Percentiles rank a stretch among this genome's conserved stretches.
These are phyloP conservation scores for Yamadazyma dushanensis DNA, from an alignment of 1,139 yeast species.

Conservation along the genomic window DNA sequence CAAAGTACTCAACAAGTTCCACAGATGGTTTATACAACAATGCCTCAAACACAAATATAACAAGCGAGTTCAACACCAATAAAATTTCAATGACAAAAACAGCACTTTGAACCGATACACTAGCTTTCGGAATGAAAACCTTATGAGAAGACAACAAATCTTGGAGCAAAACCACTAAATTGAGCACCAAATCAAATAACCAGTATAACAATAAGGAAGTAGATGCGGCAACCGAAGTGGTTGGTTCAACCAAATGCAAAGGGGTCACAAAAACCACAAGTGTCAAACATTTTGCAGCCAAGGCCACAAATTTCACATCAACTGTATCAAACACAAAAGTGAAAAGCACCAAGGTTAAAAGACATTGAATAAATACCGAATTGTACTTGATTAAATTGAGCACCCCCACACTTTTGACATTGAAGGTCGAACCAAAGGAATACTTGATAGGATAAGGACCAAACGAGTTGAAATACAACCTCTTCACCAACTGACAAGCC, in stretches of 20 bases:
- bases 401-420: constrained; percentile 28
- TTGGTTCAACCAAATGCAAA: constrained; percentile 33
- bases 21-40: constrained; percentile 42
- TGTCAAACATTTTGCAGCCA: constrained; percentile 13
- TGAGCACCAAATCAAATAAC: constrained; percentile 22
- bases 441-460: constrained; percentile 30
- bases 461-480: constrained; percentile 21
- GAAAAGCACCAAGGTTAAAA: constrained; percentile 18
- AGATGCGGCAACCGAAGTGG: constrained; percentile 27
- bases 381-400: constrained; percentile 24
- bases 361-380: constrained; percentile 23
- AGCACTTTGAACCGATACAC: constrained; percentile 13
- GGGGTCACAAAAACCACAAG: constrained; percentile 25
- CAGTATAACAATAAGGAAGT: constrained; percentile 33
- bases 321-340: constrained; percentile 15
- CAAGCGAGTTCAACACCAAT: constrained; percentile 26
- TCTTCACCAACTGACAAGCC: constrained; percentile 19
- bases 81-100: constrained; percentile 21
- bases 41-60: constrained; percentile 39
- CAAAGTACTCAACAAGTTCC: constrained; percentile 41
- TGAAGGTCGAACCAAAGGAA: constrained; percentile 30
- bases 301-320: constrained; percentile 12
- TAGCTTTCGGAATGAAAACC: constrained; percentile 21
- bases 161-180: constrained; percentile 25
- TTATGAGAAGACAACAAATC: constrained; percentile 31